Percentiles rank a stretch among this genome's conserved stretches.
Conservation (phyloP, 441 rosid genomes). For the Pelargonium fulgidum region DNA sequence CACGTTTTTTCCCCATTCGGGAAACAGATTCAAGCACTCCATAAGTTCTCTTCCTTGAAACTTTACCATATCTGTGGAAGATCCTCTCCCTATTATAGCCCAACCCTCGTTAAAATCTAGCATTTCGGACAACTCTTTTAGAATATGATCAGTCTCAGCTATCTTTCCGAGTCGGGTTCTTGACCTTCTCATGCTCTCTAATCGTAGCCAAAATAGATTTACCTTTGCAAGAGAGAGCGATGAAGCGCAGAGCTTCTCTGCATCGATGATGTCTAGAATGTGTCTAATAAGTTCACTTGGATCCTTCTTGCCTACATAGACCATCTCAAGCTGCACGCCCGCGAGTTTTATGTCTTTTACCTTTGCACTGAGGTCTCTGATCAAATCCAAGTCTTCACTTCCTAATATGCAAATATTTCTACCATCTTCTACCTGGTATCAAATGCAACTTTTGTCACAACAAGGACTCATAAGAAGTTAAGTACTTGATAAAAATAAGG, state of each 20-base stretch:
- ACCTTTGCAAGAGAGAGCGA: slow-evolving; percentile 37
- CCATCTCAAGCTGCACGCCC: slow-evolving; percentile 47
- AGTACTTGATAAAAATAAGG: neutral
- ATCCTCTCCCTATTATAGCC: slow-evolving; percentile 51
- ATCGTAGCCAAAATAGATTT: slow-evolving; percentile 62
- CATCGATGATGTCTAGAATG: slow-evolving; percentile 24
- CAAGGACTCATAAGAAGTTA: neutral
- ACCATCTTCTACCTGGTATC: slow-evolving; percentile 56
- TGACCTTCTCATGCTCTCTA: slow-evolving; percentile 60
- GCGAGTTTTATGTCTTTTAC: slow-evolving; percentile 27
- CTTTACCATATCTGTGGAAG: slow-evolving; percentile 28
- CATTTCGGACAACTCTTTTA: slow-evolving; percentile 36
- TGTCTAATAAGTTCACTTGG: slow-evolving; percentile 24
- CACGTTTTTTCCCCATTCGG: slow-evolving; percentile 43
- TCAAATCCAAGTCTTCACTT: slow-evolving; percentile 46
- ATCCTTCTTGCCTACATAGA: slow-evolving; percentile 45
- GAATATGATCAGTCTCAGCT: slow-evolving; percentile 35
- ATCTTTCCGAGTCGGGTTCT: slow-evolving; percentile 28
- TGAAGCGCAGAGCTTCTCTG: slow-evolving; percentile 30
- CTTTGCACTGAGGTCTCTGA: slow-evolving; percentile 38
- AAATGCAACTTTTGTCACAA: slow-evolving; percentile 18
- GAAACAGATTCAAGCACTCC: slow-evolving; percentile 36
- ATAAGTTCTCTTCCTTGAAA: slow-evolving; percentile 31
- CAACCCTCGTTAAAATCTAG: slow-evolving; percentile 49
- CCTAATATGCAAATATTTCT: slow-evolving; percentile 56